These are phyloP conservation scores for Sarocladium kiliense DNA, from an alignment of 2,329 filamentous ascomycete genomes.

Conservation along the genomic window DNA sequence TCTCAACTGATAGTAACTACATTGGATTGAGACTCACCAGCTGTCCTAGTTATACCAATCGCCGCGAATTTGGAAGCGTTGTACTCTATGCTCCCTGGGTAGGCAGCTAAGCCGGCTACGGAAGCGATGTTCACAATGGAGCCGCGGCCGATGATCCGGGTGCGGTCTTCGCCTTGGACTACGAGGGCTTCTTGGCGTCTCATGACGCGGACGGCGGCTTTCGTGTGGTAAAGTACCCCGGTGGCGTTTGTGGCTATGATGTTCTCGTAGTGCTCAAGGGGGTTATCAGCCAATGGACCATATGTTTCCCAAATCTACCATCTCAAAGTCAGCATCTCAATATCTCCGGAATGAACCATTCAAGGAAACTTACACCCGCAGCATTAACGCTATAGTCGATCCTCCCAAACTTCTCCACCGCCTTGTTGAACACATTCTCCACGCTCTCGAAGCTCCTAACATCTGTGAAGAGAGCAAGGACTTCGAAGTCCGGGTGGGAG, in stretches of 20 bases:
- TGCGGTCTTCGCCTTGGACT: not conserved
- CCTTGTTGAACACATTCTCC: conserved; percentile 7
- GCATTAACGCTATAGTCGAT: conserved; percentile 20
- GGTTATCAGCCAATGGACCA: conserved; percentile 40
- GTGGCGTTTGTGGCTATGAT: conserved; percentile 48
- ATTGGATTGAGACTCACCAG: conserved; percentile 23
- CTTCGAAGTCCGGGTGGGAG: not conserved
- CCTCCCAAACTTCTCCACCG: conserved; percentile 16
- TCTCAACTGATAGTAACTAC: too few relatives aligned
- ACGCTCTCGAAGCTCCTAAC: not conserved
- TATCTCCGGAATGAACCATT: too few relatives aligned
- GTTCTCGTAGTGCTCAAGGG: conserved; percentile 39
- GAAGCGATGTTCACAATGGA: conserved; percentile 22
- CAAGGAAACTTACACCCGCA: not conserved
- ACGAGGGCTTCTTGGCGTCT: conserved; percentile 35
- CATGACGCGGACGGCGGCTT: conserved; percentile 47
- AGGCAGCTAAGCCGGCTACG: conserved; percentile 17
- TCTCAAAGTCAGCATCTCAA: too few relatives aligned
- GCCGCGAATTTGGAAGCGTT: conserved; percentile 44
- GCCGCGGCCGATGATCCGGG: conserved; percentile 11
- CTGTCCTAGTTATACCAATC: conserved; percentile 46
- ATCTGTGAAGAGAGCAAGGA: not conserved
- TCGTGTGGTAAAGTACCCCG: conserved; percentile 53
- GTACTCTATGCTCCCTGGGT: not conserved
- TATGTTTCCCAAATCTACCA: conserved; percentile 22